phyloP scores from a whole-genome alignment of 805 yeast genomes.

The Candida stauntonica region DNA sequence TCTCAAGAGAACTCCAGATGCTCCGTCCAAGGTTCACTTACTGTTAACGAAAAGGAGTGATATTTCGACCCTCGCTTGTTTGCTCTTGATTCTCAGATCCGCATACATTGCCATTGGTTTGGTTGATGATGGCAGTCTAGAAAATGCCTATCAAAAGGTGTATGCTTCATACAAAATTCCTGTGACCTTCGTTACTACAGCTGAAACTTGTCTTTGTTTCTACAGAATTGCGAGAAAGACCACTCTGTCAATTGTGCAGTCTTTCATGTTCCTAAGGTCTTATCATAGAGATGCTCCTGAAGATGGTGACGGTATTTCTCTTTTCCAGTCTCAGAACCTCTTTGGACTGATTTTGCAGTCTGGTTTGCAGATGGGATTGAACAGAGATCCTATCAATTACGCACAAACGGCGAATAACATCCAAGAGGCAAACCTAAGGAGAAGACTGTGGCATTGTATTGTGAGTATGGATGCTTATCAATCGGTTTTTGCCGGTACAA shows the following conservation, averaged over 20 bases:
- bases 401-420: conserved; percentile 10
- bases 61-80: conserved; percentile 35
- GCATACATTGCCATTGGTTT: conserved; percentile 33
- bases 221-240: conserved; percentile 35
- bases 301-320: conserved; percentile 40
- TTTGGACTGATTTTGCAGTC: conserved; percentile 37
- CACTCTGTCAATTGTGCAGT: conserved; percentile 38
- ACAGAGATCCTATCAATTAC: conserved; percentile 40
- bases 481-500: conserved; percentile 12
- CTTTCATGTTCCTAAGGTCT: conserved; percentile 34
- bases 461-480: conserved; percentile 13
- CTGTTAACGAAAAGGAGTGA: conserved; percentile 34
- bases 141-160: conserved; percentile 3
- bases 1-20: conserved; percentile 31
- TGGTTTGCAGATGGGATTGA: conserved; percentile 41
- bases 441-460: conserved; percentile 20
- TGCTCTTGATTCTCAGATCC: conserved; percentile 38
- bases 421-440: conserved; percentile 14
- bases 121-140: conserved; percentile 6
- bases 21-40: conserved; percentile 26
- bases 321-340: conserved; percentile 34
- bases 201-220: conserved; percentile 37
- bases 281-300: conserved; percentile 43
- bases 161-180: conserved; percentile 34
- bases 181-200: conserved; percentile 33